A percentile compares a stretch with the other conserved stretches of the same genome.
Evolutionary conservation across 495 filamentous ascomycete genomes (phyloP).

Genomic region (Annulohypoxylon moriforme): DNA sequence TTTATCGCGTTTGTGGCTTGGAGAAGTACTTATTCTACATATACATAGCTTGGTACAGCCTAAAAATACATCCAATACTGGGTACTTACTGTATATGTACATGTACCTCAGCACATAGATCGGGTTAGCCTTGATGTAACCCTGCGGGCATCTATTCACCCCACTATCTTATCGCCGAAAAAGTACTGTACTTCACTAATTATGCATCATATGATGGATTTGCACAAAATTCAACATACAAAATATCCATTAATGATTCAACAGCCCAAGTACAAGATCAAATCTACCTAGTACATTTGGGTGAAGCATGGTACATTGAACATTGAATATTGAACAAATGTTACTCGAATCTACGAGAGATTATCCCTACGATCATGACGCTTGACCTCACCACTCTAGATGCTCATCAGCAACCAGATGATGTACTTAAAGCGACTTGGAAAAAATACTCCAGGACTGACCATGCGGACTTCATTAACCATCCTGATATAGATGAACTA

Average conservation of each 20-base stretch:
- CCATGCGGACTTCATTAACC: conserved; percentile 52
- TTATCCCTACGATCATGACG: conserved; percentile 43
- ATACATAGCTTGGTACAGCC: not conserved
- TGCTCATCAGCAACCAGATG: conserved; percentile 76
- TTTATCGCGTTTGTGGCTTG: conserved; percentile 34
- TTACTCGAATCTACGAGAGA: not conserved
- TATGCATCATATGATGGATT: conserved; percentile 1
- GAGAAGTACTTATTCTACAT: not conserved
- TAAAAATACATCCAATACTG: not conserved
- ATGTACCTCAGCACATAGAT: not conserved
- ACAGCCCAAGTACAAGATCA: not conserved
- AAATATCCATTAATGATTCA: not conserved
- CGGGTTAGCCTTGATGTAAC: not conserved
- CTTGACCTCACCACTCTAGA: conserved; percentile 65
- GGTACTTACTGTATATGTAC: not conserved
- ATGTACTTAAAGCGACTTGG: conserved; percentile 69
- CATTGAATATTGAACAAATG: not conserved
- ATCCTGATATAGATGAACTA: conserved; percentile 58
- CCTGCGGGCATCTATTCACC: not conserved
- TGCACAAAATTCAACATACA: not conserved
- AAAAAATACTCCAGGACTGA: conserved; percentile 64
- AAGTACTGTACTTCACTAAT: not conserved
- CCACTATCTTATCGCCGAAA: conserved; percentile 29
- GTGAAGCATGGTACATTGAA: not conserved
- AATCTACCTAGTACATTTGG: not conserved